Conservation (phyloP, 2,329 filamentous ascomycete genomes). For the Daldinia sp. region DNA sequence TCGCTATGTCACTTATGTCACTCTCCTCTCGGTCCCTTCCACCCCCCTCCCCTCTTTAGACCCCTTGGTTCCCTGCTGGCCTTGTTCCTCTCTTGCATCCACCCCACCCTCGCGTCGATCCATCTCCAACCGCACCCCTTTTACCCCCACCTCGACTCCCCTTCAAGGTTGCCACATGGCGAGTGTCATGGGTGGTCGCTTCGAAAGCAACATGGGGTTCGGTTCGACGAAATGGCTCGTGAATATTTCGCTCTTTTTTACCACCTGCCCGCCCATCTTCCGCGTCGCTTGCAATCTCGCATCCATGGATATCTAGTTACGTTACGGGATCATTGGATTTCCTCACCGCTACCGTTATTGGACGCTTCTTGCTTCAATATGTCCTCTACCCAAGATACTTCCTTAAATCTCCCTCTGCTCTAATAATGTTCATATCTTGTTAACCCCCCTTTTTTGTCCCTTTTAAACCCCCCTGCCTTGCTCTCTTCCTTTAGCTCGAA, state of each 20-base stretch:
- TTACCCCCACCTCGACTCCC: constrained; percentile 40
- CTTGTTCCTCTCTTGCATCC: constrained; percentile 34
- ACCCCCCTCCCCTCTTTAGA: too few species aligned
- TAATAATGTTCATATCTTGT: constrained; percentile 20
- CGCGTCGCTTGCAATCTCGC: constrained; percentile 29
- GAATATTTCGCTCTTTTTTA: constrained; percentile 41
- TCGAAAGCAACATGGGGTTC: constrained; percentile 29
- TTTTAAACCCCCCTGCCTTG: background rate
- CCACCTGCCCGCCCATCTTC: constrained; percentile 35
- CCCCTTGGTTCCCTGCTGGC: constrained; percentile 5
- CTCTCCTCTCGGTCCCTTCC: too few species aligned
- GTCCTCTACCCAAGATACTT: constrained; percentile 24
- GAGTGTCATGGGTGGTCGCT: constrained; percentile 41
- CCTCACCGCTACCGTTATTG: constrained; percentile 25
- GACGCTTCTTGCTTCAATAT: constrained; percentile 28
- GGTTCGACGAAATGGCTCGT: constrained; percentile 41
- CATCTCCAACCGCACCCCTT: constrained; percentile 42
- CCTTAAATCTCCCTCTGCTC: constrained; percentile 16
- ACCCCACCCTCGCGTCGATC: constrained; percentile 43
- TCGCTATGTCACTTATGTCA: constrained; percentile 23
- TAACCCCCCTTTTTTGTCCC: constrained; percentile 1
- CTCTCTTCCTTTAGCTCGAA: constrained; percentile 3
- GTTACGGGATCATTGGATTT: constrained; percentile 22
- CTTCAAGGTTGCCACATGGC: constrained; percentile 45
- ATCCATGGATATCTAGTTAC: constrained; percentile 24